A percentile compares a stretch with the other conserved stretches of the same genome.
Conservation (phyloP, 257 asterid species). For the Solanum bukasovii region DNA sequence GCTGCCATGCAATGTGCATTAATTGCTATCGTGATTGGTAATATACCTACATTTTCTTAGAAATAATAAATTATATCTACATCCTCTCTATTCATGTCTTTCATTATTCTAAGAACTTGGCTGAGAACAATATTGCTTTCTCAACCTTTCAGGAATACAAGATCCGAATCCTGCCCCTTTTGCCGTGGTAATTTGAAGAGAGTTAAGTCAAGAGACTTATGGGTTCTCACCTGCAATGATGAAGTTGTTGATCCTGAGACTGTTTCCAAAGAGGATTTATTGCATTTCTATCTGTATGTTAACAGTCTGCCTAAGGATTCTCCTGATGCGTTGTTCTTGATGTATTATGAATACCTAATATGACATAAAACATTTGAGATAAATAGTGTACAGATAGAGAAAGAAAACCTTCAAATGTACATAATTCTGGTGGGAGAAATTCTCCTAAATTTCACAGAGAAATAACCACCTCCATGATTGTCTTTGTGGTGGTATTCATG, state of each 20-base stretch:
- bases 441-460: slow-evolving; percentile 12
- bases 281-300: slow-evolving; percentile 54
- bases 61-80: background rate
- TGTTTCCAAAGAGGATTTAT: slow-evolving; percentile 51
- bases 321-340: slow-evolving; percentile 64
- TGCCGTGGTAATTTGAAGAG: slow-evolving; percentile 75
- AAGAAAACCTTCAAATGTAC: slow-evolving; percentile 47
- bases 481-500: slow-evolving; percentile 16
- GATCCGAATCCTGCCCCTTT: slow-evolving; percentile 86
- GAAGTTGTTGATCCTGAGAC: slow-evolving; percentile 59
- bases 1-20: slow-evolving; percentile 94
- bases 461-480: slow-evolving; percentile 25
- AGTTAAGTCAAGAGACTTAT: slow-evolving; percentile 64
- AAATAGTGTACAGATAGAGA: slow-evolving; percentile 24
- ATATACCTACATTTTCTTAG: slow-evolving; percentile 11
- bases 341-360: slow-evolving; percentile 67
- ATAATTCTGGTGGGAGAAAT: slow-evolving; percentile 34
- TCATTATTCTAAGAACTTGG: background rate
- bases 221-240: slow-evolving; percentile 71
- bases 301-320: slow-evolving; percentile 65
- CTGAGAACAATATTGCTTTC: background rate
- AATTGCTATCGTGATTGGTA: slow-evolving; percentile 89
- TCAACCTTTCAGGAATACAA: slow-evolving; percentile 46
- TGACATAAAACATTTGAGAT: slow-evolving; percentile 19
- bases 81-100: background rate